Evolutionary conservation across 2,329 filamentous ascomycete genomes (phyloP).

Genomic region (Penicillium sp.): DNA sequence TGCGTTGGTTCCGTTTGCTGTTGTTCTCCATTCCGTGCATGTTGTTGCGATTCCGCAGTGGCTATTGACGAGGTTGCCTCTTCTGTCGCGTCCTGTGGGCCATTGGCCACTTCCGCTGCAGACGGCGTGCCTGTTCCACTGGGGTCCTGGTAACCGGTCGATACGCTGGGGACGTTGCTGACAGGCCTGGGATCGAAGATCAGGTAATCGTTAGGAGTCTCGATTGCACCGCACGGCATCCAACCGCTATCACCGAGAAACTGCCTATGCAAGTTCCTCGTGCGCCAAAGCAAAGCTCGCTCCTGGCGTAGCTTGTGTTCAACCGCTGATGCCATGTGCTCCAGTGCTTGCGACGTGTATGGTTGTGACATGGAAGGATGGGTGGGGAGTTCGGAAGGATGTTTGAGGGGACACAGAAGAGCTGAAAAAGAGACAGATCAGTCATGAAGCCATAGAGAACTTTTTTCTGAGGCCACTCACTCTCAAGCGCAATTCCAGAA

Average conservation of each 20-base stretch:
- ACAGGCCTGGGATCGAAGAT: slow-evolving; percentile 43
- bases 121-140: slow-evolving; percentile 17
- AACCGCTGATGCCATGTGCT: slow-evolving; percentile 55
- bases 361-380: slow-evolving; percentile 58
- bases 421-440: slow-evolving; percentile 38
- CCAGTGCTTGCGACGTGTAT: slow-evolving; percentile 58
- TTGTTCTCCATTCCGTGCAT: slow-evolving; percentile 1
- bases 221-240: slow-evolving; percentile 54
- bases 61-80: slow-evolving; percentile 8
- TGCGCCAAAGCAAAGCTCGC: slow-evolving; percentile 53
- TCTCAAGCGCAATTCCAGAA: slow-evolving; percentile 54
- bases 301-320: slow-evolving; percentile 58
- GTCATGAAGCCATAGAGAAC: neutral
- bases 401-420: slow-evolving; percentile 59
- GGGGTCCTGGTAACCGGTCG: slow-evolving; percentile 15
- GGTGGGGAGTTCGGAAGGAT: slow-evolving; percentile 56
- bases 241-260: slow-evolving; percentile 60
- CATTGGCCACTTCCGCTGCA: slow-evolving; percentile 12
- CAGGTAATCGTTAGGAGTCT: slow-evolving; percentile 49
- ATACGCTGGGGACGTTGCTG: slow-evolving; percentile 17
- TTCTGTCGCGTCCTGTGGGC: slow-evolving; percentile 11
- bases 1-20: neutral
- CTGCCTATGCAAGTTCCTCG: slow-evolving; percentile 56
- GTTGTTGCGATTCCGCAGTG: slow-evolving; percentile 9
- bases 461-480: slow-evolving; percentile 38